Conservation (phyloP, 345 rosid species). For the sweet orange (Citrus sinensis) region DVS_A1.0 CM039169.1:33153501-33154000, state of each 20-base stretch:
- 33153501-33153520: too few species aligned
- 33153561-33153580: too few species aligned
- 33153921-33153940: neutral
- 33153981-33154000: neutral
- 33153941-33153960: neutral
- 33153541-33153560: too few species aligned
- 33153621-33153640: neutral
- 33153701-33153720: neutral
- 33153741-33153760: too few species aligned
- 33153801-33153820: neutral
- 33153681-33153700: neutral
- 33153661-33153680: neutral
- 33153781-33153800: neutral
- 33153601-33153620: neutral
- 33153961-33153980: neutral
- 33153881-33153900: neutral
- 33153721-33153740: neutral
- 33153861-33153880: neutral
- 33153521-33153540: too few species aligned
- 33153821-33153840: neutral
- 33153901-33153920: neutral
- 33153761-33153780: neutral
- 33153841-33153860: neutral
- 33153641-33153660: neutral
- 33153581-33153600: too few species aligned